phyloP scores from a whole-genome alignment of 192 early-diverging fungal species.

The Coemansia sp. region DNA sequence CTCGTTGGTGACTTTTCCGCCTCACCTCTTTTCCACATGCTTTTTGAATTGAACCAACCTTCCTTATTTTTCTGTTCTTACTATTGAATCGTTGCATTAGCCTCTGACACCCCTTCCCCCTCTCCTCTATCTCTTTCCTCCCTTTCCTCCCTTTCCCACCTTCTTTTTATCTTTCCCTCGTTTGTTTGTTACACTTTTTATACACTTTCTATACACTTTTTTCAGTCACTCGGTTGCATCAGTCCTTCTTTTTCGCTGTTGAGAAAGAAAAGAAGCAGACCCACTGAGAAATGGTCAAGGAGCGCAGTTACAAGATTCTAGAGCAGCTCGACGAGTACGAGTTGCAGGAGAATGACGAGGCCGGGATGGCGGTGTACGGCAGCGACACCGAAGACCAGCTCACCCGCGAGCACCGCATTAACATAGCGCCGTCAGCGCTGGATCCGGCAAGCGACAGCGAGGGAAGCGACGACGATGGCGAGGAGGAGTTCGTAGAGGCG shows the following conservation, averaged over 20 bases:
- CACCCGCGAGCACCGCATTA: conserved; percentile 36
- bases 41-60: no score
- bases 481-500: conserved; percentile 8
- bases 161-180: background rate
- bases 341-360: conserved; percentile 37
- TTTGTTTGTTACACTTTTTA: background rate
- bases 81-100: background rate
- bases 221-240: background rate
- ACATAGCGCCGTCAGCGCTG: conserved; percentile 40
- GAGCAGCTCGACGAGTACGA: conserved; percentile 55
- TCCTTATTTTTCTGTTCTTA: conserved; percentile 10
- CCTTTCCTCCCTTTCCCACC: background rate
- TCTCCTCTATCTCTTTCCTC: background rate
- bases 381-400: conserved; percentile 25
- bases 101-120: background rate
- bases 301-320: conserved; percentile 53
- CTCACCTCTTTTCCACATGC: background rate
- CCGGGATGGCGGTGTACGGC: conserved; percentile 22
- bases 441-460: conserved; percentile 32
- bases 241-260: conserved; percentile 8
- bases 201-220: background rate
- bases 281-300: conserved; percentile 30
- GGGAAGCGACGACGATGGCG: conserved; percentile 10
- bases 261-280: background rate
- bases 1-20: conserved; percentile 10